A percentile compares a stretch with the other conserved stretches of the same genome.
phyloP scores from a whole-genome alignment of 768 basidiomycete species.

The Amanita subjunquillea region DNA sequence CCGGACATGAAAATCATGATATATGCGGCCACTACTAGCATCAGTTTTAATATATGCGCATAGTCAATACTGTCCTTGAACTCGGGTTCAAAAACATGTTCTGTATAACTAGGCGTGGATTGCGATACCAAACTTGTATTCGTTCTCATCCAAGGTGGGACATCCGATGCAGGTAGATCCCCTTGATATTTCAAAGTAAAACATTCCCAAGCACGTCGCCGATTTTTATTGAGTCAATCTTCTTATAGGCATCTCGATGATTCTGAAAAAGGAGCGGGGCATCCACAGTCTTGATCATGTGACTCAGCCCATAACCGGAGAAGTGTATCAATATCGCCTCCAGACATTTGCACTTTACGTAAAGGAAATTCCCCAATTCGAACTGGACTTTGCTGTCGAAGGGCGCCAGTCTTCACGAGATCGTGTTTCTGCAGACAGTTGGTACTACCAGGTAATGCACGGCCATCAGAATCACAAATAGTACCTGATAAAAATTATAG shows the following conservation, averaged over 20 bases:
- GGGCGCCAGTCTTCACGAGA: constrained; percentile 2
- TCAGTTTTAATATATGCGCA: constrained; percentile 16
- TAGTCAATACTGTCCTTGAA: constrained; percentile 21
- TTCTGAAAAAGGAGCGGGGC: constrained; percentile 12
- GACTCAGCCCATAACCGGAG: constrained; percentile 4
- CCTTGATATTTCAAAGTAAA: constrained; percentile 12
- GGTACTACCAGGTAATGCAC: neutral
- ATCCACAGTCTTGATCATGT: neutral
- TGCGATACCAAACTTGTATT: constrained; percentile 17
- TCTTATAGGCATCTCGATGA: constrained; percentile 14
- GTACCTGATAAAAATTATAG: neutral
- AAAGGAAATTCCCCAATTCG: constrained; percentile 9
- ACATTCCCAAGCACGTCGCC: constrained; percentile 19
- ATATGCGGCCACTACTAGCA: constrained; percentile 11
- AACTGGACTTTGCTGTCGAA: constrained; percentile 6
- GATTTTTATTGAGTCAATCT: constrained; percentile 15
- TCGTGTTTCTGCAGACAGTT: neutral
- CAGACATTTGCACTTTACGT: constrained; percentile 8
- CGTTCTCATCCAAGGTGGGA: constrained; percentile 16
- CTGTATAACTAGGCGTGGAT: constrained; percentile 15
- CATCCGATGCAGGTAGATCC: constrained; percentile 2
- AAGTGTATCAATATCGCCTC: constrained; percentile 6
- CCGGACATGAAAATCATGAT: constrained; percentile 29
- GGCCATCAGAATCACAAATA: neutral
- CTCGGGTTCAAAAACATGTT: constrained; percentile 22